phyloP scores from a whole-genome alignment of 495 filamentous ascomycete species.

The Xylaria longipes region DNA sequence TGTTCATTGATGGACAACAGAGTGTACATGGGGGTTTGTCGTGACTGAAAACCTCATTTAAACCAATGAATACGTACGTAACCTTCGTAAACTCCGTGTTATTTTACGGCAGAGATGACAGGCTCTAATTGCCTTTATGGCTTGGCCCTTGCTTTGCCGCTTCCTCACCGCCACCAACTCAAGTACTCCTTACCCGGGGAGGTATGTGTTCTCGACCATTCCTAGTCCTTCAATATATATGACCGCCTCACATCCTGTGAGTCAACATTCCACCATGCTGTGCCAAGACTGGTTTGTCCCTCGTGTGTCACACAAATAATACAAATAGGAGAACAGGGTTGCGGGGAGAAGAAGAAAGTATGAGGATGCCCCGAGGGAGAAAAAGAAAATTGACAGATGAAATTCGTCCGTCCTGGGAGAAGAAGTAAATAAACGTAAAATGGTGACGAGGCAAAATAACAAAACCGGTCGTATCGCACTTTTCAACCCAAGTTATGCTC shows the following conservation, averaged over 20 bases:
- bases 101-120: conserved; percentile 24
- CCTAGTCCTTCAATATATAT: conserved; percentile 28
- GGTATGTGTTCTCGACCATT: conserved; percentile 1
- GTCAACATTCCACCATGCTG: conserved; percentile 24
- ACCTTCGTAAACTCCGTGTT: conserved; percentile 42
- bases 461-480: conserved; percentile 33
- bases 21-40: conserved; percentile 13
- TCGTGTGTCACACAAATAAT: conserved; percentile 28
- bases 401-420: conserved; percentile 37
- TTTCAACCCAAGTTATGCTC: conserved; percentile 45
- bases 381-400: conserved; percentile 36
- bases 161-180: conserved; percentile 4
- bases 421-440: conserved; percentile 42
- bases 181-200: not conserved
- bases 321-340: conserved; percentile 28
- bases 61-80: conserved; percentile 40
- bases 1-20: conserved; percentile 40
- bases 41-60: conserved; percentile 22
- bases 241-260: conserved; percentile 15
- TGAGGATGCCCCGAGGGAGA: conserved; percentile 16
- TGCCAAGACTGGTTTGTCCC: conserved; percentile 28
- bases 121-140: not conserved
- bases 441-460: conserved; percentile 26
- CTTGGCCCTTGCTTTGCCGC: conserved; percentile 19
- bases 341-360: conserved; percentile 26